Base-by-base conservation (phyloP, 352 stramenopile species). In the Phytophthora pseudosyringae region DNA sequence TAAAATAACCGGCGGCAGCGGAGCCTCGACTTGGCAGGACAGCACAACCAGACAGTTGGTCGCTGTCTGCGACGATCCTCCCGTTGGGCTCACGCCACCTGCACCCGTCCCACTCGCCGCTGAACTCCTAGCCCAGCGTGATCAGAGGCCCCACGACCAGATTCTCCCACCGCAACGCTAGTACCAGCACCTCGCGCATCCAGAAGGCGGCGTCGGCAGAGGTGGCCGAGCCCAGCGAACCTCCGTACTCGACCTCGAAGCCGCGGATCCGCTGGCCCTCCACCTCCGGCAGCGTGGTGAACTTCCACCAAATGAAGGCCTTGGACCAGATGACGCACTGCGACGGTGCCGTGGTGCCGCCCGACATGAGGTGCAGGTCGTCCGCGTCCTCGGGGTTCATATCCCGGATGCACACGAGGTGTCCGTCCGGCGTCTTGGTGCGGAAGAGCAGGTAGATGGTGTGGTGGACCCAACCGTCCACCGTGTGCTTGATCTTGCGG, bases 401-500 rank as follows among this genome's bases (percentile, higher is more conserved):
- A 41, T 87, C 81, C 18, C 81, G 81, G 39, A 91, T 83, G 54
- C 79, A 91, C 41, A 91, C 78, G 31, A 87, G 55, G 55, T 88
- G 83, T 41, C 83, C 83, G 51, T 90, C 74, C 0, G 76, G 68
- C 8, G 77, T 91, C 72, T 90, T 74, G 26, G 78, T 88, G 47
- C 83, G 83, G 60, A 91, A 90, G 12, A 88, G 67, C 49, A 91
- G 36, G 63, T 90, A 91, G 54, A 90, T 86, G 6, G 83, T 90
- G 64, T 88, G 73, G 67, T 86, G 76, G 26, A 86, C 76, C 76
- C 79, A 88, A 0, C 65, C 65, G 57, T 86, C 76, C 32, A 81
- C 60, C n/a, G 66, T 75, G 67, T 86, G 76, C 61, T 76, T 81
- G 41, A 83, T 85, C 68, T 80, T 81, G 48, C 79, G 74, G 1